Conservation (phyloP, 1,284 basidiomycete genomes). For the Malassezia dermatis region DNA sequence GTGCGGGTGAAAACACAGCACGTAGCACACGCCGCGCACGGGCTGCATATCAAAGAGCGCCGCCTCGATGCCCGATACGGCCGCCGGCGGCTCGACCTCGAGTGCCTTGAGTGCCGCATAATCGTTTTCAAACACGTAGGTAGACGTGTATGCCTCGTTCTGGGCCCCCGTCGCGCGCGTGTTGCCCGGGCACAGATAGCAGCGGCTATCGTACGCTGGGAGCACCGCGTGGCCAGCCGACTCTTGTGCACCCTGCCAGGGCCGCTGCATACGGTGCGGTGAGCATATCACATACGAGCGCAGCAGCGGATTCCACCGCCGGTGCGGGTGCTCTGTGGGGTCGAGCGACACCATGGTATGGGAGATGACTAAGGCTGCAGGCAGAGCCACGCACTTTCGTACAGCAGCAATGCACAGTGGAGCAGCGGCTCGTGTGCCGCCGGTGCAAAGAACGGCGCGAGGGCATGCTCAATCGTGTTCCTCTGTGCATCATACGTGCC, state of each 20-base stretch:
- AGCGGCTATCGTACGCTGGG: slow-evolving; percentile 64
- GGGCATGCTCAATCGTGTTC: neutral
- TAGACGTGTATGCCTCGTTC: slow-evolving; percentile 63
- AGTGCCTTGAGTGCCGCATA: slow-evolving; percentile 67
- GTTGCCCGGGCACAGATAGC: slow-evolving; percentile 87
- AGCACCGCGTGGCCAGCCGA: slow-evolving; percentile 20
- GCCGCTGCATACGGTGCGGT: slow-evolving; percentile 43
- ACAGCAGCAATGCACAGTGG: neutral
- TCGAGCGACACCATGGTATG: slow-evolving; percentile 23
- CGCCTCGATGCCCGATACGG: neutral
- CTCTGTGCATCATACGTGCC: neutral
- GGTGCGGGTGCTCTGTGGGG: slow-evolving; percentile 38
- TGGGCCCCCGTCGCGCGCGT: slow-evolving; percentile 61
- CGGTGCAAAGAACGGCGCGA: slow-evolving; percentile 1
- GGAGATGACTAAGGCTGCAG: neutral
- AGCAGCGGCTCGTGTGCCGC: neutral
- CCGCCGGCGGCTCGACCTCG: slow-evolving; percentile 20
- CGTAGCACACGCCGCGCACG: slow-evolving; percentile 74
- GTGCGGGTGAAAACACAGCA: slow-evolving; percentile 76
- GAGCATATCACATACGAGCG: slow-evolving; percentile 43
- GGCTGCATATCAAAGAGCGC: slow-evolving; percentile 61
- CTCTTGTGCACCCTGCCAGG: slow-evolving; percentile 46
- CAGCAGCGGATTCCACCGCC: slow-evolving; percentile 42
- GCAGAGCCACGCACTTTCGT: neutral
- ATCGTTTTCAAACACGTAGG: slow-evolving; percentile 69